phyloP scores from a whole-genome alignment of 2,329 filamentous ascomycete species.

The Coniochaeta ligniaria region DNA sequence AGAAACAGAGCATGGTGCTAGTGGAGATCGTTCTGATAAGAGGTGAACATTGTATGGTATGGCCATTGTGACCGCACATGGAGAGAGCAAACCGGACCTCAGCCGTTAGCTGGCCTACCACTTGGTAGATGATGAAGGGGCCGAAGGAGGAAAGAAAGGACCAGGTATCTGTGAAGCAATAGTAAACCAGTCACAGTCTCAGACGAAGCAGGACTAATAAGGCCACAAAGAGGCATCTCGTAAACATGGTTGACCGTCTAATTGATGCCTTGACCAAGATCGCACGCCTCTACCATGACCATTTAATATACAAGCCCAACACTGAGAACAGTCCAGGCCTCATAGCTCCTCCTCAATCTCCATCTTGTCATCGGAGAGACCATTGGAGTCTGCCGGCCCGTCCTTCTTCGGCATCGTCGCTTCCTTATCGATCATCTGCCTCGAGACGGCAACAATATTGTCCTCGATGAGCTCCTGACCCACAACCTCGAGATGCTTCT shows the following conservation, averaged over 20 bases:
- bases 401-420: constrained; percentile 80
- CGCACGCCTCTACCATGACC: constrained; percentile 10
- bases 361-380: constrained; percentile 54
- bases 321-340: constrained; percentile 4
- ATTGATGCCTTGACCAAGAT: constrained; percentile 3
- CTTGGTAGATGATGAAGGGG: too few relatives aligned
- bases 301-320: constrained; percentile 12
- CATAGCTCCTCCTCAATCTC: constrained; percentile 56
- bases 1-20: too few relatives aligned
- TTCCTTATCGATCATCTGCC: constrained; percentile 99
- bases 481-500: constrained; percentile 97
- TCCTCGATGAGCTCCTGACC: constrained; percentile 97
- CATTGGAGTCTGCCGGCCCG: constrained; percentile 34
- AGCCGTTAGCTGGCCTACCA: too few relatives aligned
- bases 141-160: background rate
- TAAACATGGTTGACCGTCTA: constrained; percentile 12
- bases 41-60: too few relatives aligned
- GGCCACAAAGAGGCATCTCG: background rate
- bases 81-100: too few relatives aligned
- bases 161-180: background rate
- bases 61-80: too few relatives aligned
- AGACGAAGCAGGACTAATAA: background rate
- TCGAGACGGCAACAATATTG: constrained; percentile 96
- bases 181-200: background rate
- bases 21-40: too few relatives aligned